Conservation (phyloP, 768 basidiomycete genomes). For the Lanmaoa pseudosensibilis region DNA sequence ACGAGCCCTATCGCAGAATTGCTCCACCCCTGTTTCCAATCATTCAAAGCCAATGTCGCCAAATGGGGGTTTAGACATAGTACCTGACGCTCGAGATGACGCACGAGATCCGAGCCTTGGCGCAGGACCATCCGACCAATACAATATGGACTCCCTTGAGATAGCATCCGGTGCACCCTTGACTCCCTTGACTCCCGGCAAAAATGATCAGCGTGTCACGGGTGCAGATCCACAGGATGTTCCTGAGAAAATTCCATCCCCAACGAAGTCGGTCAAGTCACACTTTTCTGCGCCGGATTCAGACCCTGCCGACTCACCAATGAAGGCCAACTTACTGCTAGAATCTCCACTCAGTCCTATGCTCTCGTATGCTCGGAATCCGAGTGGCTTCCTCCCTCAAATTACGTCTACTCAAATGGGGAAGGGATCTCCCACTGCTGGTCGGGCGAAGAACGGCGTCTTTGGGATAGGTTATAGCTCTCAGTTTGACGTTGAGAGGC, state of each 20-base stretch:
- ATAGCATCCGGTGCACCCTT: not conserved
- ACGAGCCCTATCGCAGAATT: constrained; percentile 14
- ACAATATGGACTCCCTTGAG: not conserved
- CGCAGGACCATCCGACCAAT: not conserved
- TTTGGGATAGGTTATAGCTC: constrained; percentile 52
- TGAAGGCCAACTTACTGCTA: constrained; percentile 26
- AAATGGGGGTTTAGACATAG: constrained; percentile 12
- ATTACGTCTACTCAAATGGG: constrained; percentile 38
- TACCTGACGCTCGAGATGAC: not conserved
- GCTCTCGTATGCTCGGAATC: constrained; percentile 38
- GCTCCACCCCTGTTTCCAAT: not conserved
- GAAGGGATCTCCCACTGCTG: constrained; percentile 13
- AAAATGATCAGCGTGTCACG: not conserved
- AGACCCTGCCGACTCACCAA: constrained; percentile 28
- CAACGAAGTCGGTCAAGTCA: constrained; percentile 35
- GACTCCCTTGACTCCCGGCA: constrained; percentile 7
- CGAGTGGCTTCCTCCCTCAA: constrained; percentile 37
- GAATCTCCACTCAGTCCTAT: constrained; percentile 37
- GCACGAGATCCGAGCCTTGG: not conserved
- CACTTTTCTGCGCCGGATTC: constrained; percentile 41
- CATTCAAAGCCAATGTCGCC: constrained; percentile 1
- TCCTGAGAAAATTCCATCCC: constrained; percentile 26
- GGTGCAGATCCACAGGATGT: not conserved
- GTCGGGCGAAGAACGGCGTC: constrained; percentile 25
- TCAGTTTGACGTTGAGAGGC: constrained; percentile 57